These are phyloP conservation scores for Lophiotrema nucula DNA, from an alignment of 495 filamentous ascomycete genomes.

Conservation along the genomic window DNA sequence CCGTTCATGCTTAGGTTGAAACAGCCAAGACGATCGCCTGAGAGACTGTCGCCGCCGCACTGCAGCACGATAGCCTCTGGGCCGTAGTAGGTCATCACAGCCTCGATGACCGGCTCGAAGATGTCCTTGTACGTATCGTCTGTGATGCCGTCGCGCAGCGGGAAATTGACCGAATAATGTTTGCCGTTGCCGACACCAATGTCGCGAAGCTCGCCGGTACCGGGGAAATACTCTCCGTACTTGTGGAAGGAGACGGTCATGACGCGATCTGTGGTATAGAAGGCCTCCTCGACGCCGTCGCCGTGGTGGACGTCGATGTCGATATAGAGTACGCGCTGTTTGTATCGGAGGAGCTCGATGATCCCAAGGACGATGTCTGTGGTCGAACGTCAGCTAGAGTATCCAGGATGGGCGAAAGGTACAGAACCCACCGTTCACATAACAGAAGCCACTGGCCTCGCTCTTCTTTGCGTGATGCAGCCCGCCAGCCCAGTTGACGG, in stretches of 20 bases:
- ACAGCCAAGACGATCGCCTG: conserved; percentile 90
- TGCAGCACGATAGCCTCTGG: conserved; percentile 95
- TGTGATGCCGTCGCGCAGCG: conserved; percentile 92
- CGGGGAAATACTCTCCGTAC: conserved; percentile 98
- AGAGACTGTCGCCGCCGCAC: conserved; percentile 93
- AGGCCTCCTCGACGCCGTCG: conserved; percentile 96
- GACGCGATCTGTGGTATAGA: conserved; percentile 95
- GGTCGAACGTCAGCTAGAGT: conserved; percentile 2
- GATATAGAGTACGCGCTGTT: conserved; percentile 91
- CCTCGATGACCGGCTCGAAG: conserved; percentile 90
- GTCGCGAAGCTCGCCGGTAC: conserved; percentile 92
- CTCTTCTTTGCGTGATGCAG: conserved; percentile 82
- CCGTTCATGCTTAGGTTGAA: conserved; percentile 98
- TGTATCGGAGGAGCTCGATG: conserved; percentile 89
- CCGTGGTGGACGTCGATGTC: conserved; percentile 99
- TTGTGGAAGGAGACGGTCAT: conserved; percentile 99
- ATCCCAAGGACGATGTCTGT: conserved; percentile 95
- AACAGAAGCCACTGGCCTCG: conserved; percentile 96
- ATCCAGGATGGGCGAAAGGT: neutral
- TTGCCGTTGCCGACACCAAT: conserved; percentile 92
- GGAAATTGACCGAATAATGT: conserved; percentile 95
- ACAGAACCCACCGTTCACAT: conserved; percentile 72
- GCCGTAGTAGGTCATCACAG: conserved; percentile 93
- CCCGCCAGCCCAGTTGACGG: conserved; percentile 93
- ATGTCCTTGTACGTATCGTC: conserved; percentile 89